Base-by-base conservation (phyloP, 306 rosid genomes). In the Notholithocarpus densiflorus region DNA sequence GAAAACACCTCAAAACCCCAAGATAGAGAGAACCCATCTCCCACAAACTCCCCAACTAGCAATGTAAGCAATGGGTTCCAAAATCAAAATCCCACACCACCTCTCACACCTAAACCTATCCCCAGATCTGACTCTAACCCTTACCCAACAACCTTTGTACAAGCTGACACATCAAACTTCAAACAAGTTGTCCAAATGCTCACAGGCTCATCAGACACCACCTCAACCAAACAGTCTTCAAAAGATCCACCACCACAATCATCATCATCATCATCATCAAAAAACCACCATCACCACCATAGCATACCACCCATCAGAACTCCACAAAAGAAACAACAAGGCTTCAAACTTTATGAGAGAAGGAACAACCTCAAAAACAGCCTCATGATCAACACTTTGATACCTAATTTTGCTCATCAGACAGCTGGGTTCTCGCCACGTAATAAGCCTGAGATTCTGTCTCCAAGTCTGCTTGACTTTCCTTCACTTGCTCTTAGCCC, bases 101-200 rank as follows among this genome's bases (percentile, higher is more conserved):
- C 92, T 14, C 85, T 87, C 37, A 85, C 96, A 17, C 95, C 93
- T 0, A 92, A 84, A 32, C 86, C 87, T 71, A 87, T 87, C 0
- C 99, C 97, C 84, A 93, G 99, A 95, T 93, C 99, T 90, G 99
- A 95, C 62, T 74, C 92, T 62, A 88, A 89, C 59, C 98, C 98
- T 7, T 91, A 95, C 59, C 97, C 98, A 26, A 95, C 99, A 0
- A 95, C 99, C 40, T 95, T 95, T 79, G 98, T 95, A 13, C 99
- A 95, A 73, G 99, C 99, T 2, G 97, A 95, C 78, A 82, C 97
- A 65, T 77, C 98, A 27, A 93, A 78, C 80, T 95, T 95, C 96
- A 95, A 95, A 72, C 98, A 93, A 3, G 99, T 95, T 1, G 99
- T 95, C 81, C 99, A 95, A 86, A 91, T 93, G 98, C 91, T 95